These are phyloP conservation scores for Camelina hispida DNA, from an alignment of 345 rosid genomes.

Conservation along the genomic window DNA sequence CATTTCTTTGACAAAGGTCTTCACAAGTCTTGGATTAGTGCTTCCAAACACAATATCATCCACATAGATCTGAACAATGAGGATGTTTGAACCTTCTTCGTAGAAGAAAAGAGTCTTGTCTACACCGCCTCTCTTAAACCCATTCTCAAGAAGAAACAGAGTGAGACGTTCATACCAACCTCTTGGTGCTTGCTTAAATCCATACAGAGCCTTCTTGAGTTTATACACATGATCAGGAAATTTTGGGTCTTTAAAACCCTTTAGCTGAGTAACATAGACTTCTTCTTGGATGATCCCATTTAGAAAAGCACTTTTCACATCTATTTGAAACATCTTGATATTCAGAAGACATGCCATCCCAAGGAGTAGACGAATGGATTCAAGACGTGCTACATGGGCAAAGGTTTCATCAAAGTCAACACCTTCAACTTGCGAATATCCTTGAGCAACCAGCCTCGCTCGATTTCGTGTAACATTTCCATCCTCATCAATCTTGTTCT, in stretches of 20 bases:
- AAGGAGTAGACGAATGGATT: neutral
- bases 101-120: neutral
- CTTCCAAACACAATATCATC: neutral
- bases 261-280: neutral
- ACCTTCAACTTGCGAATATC: neutral
- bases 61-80: neutral
- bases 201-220: neutral
- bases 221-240: neutral
- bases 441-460: neutral
- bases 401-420: neutral
- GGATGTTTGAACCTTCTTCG: rapidly evolving
- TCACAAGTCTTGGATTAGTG: neutral
- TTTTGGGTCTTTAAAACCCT: neutral
- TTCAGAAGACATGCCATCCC: neutral
- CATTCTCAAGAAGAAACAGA: rapidly evolving
- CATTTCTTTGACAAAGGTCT: neutral
- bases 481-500: neutral
- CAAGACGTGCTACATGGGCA: neutral
- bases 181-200: neutral
- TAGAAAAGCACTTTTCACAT: neutral
- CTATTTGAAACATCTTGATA: no score
- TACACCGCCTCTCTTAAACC: neutral
- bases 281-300: neutral
- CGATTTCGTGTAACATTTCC: neutral
- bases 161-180: neutral